These are phyloP conservation scores for Exophiala sideris DNA, from an alignment of 2,329 filamentous ascomycete genomes.

Conservation along the genomic window DNA sequence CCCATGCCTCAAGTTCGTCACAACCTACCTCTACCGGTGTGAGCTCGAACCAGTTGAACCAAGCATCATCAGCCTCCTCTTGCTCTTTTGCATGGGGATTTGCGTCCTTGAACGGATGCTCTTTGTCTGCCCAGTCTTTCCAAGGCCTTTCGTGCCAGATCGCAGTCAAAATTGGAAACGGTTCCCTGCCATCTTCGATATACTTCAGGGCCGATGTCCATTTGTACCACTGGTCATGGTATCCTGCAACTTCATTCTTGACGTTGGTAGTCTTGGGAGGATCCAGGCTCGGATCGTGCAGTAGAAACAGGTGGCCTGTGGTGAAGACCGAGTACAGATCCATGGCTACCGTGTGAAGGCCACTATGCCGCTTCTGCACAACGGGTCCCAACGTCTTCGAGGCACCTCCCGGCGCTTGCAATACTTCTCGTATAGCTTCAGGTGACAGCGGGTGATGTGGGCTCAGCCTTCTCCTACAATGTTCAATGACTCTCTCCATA, in stretches of 20 bases:
- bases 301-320: constrained; percentile 17
- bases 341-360: constrained; percentile 17
- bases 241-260: constrained; percentile 10
- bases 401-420: constrained; percentile 13
- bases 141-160: constrained; percentile 19
- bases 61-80: constrained; percentile 30
- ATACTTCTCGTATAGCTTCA: constrained; percentile 14
- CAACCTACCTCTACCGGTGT: constrained; percentile 36
- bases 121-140: constrained; percentile 19
- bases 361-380: constrained; percentile 16
- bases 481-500: constrained; percentile 14
- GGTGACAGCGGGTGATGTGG: constrained; percentile 18
- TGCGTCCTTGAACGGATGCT: constrained; percentile 15
- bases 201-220: constrained; percentile 12
- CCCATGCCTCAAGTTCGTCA: constrained; percentile 36
- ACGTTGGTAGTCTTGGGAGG: neutral
- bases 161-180: constrained; percentile 16
- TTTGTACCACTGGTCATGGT: constrained; percentile 15
- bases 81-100: constrained; percentile 16
- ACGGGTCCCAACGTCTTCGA: constrained; percentile 14
- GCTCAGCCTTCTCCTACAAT: constrained; percentile 14
- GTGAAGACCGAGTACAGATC: constrained; percentile 21
- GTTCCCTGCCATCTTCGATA: constrained; percentile 11
- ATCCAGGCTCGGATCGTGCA: constrained; percentile 7
- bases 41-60: constrained; percentile 38